phyloP scores from a whole-genome alignment of 108 stramenopile genomes.

The Nitzschia sp. region DNA sequence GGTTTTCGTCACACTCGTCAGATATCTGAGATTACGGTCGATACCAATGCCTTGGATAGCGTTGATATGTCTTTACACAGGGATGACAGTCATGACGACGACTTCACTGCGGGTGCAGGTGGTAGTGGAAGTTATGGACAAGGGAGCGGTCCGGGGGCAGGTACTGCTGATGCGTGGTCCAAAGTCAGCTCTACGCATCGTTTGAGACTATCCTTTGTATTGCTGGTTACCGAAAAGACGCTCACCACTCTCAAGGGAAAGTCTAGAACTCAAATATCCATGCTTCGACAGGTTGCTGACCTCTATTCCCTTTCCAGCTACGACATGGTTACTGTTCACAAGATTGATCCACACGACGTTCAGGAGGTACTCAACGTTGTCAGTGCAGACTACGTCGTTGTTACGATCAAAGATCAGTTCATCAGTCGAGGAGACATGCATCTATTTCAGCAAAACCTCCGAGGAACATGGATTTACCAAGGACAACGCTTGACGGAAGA shows the following conservation, averaged over 20 bases:
- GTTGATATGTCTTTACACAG: constrained; percentile 15
- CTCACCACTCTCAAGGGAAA: constrained; percentile 73
- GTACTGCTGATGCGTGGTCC: constrained; percentile 32
- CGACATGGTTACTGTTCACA: constrained; percentile 82
- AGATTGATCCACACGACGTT: constrained; percentile 50
- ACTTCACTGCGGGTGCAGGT: constrained; percentile 14
- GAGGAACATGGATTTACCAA: constrained; percentile 80
- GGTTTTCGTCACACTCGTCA: constrained; percentile 35
- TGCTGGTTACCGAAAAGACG: constrained; percentile 71
- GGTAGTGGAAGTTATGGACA: not conserved
- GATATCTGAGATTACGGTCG: constrained; percentile 57
- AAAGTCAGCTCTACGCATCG: constrained; percentile 58
- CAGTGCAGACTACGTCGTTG: constrained; percentile 80
- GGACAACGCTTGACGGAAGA: constrained; percentile 65
- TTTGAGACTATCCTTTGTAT: constrained; percentile 69
- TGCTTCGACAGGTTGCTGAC: constrained; percentile 78
- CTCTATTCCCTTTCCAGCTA: constrained; percentile 76
- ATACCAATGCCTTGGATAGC: constrained; percentile 25
- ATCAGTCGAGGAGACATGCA: constrained; percentile 83
- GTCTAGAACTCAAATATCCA: constrained; percentile 74
- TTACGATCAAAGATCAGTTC: constrained; percentile 91
- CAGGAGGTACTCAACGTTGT: constrained; percentile 55
- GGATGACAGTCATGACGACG: constrained; percentile 17
- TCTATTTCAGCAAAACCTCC: constrained; percentile 62
- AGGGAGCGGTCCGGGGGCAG: not conserved